Base-by-base conservation (phyloP, 768 basidiomycete species). In the Coprinopsis marcescibilis region DNA sequence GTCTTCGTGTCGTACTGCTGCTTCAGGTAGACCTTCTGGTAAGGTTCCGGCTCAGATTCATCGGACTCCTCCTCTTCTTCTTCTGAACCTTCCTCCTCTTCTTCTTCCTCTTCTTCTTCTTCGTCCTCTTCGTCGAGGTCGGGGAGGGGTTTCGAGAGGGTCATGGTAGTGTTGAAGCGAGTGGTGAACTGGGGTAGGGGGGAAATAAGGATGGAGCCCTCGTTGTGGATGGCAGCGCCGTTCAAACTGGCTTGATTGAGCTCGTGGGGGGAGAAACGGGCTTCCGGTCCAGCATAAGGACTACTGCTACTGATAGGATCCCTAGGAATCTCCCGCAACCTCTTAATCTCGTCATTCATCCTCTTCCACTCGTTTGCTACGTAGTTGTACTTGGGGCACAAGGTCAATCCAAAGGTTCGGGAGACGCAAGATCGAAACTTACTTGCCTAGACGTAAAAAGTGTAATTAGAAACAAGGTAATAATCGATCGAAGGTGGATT, bases 141-240 rank as follows among this genome's bases (percentile, higher is more conserved):
- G 11, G 70, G 70, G 39, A 71, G 62, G 21, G 61, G 55, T 17
- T 57, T 46, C 37, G 66, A 59, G 42, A 56, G 53, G 21, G 64
- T 62, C 39, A 60, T 46, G 42, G 60, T 53, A 3, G 67, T 55
- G n/a, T 66, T 61, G 32, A 65, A 52, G 21, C 44, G 51, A 23
- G 58, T 61, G 7, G 70, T 67, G 46, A 69, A 68, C 51, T 75
- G 65, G 3, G 72, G 68, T 3, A 75, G 54, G 3, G 73, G 73
- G 10, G 73, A 71, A 45, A 73, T 68, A 40, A 71, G 49, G 52
- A 68, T 49, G 21, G 64, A 61, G 17, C 60, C 57, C 6, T 64
- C 60, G 45, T 67, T 60, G 25, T 64, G 64, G n/a, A 65, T 48
- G 14, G 62, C 61, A 25, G 63, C 58, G 12, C 60, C 64, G 47